These are phyloP conservation scores for Lachancea nothofagi DNA, from an alignment of 805 yeast genomes.

Conservation along the genomic window DNA sequence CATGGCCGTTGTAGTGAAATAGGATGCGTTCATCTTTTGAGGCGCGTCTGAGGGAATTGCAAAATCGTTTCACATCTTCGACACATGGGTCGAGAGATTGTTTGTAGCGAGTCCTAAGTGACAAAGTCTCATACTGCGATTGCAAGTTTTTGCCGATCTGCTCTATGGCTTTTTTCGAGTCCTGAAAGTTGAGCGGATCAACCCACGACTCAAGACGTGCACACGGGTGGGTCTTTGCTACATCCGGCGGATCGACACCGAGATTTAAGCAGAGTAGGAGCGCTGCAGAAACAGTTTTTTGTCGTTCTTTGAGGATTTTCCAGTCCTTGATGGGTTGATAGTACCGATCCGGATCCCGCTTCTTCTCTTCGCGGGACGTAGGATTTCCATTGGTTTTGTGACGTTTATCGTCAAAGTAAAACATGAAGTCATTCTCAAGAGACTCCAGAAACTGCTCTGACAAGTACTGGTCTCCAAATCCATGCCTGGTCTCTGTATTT, in stretches of 20 bases:
- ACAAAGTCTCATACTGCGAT: slow-evolving; percentile 80
- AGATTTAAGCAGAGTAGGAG: slow-evolving; percentile 82
- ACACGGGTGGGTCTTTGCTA: slow-evolving; percentile 86
- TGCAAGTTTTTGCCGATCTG: slow-evolving; percentile 85
- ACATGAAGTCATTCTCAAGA: slow-evolving; percentile 63
- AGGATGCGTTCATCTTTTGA: slow-evolving; percentile 91
- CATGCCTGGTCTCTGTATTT: slow-evolving; percentile 59
- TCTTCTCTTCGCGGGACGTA: slow-evolving; percentile 47
- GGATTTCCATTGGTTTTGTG: slow-evolving; percentile 90
- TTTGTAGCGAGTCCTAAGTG: slow-evolving; percentile 82
- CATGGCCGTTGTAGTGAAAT: slow-evolving; percentile 97
- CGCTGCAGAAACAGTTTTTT: slow-evolving; percentile 90
- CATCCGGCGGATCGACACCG: slow-evolving; percentile 97
- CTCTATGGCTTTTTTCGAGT: slow-evolving; percentile 86
- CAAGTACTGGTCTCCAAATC: slow-evolving; percentile 52
- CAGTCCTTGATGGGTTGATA: slow-evolving; percentile 79
- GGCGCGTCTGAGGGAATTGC: slow-evolving; percentile 79
- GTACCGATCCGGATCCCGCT: slow-evolving; percentile 38
- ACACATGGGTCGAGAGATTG: slow-evolving; percentile 92
- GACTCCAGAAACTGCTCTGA: slow-evolving; percentile 48
- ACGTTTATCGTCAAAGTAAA: slow-evolving; percentile 86
- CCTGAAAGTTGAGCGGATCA: slow-evolving; percentile 76
- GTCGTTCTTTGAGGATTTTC: slow-evolving; percentile 86
- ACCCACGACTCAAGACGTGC: slow-evolving; percentile 92
- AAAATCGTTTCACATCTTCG: slow-evolving; percentile 88